Conservation (phyloP, 2,329 filamentous ascomycete genomes). For the Taxawa tesnikishii region DNA sequence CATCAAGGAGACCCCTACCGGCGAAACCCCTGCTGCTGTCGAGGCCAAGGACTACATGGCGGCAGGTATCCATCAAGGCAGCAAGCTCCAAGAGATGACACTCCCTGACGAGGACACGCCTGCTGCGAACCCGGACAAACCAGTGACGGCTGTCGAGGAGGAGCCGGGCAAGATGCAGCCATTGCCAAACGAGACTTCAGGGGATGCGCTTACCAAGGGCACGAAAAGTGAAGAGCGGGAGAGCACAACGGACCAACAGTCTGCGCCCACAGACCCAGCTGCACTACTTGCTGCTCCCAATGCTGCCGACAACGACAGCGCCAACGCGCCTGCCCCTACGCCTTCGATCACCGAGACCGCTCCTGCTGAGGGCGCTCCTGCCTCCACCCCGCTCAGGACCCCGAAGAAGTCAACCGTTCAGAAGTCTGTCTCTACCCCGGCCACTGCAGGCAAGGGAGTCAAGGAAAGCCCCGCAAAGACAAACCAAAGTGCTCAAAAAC, state of each 20-base stretch:
- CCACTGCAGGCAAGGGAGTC: neutral
- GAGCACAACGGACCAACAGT: too few species aligned
- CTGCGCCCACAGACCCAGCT: slow-evolving; percentile 1
- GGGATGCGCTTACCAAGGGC: slow-evolving; percentile 21
- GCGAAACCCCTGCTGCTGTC: slow-evolving; percentile 19
- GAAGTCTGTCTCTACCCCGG: slow-evolving; percentile 1
- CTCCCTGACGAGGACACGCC: slow-evolving; percentile 12
- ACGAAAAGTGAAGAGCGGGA: slow-evolving; percentile 7
- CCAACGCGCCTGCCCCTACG: too few species aligned
- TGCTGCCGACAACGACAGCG: slow-evolving; percentile 7
- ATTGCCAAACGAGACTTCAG: too few species aligned
- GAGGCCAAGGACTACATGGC: slow-evolving; percentile 14
- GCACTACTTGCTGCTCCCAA: slow-evolving; percentile 4
- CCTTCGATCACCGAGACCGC: neutral
- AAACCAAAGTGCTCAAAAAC: neutral
- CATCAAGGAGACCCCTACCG: slow-evolving; percentile 22
- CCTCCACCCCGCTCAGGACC: slow-evolving; percentile 9
- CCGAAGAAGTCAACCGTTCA: slow-evolving; percentile 1
- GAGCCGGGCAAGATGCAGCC: slow-evolving; percentile 26
- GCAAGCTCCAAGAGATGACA: slow-evolving; percentile 4
- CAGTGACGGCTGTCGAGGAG: slow-evolving; percentile 28
- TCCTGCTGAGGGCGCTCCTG: slow-evolving; percentile 1
- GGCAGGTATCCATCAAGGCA: slow-evolving; percentile 2
- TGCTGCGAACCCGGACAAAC: slow-evolving; percentile 32
- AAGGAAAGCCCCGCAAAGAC: neutral